Evolutionary conservation across 257 asterid species (phyloP).

Genomic region (Jaltomata sinuosa): DNA sequence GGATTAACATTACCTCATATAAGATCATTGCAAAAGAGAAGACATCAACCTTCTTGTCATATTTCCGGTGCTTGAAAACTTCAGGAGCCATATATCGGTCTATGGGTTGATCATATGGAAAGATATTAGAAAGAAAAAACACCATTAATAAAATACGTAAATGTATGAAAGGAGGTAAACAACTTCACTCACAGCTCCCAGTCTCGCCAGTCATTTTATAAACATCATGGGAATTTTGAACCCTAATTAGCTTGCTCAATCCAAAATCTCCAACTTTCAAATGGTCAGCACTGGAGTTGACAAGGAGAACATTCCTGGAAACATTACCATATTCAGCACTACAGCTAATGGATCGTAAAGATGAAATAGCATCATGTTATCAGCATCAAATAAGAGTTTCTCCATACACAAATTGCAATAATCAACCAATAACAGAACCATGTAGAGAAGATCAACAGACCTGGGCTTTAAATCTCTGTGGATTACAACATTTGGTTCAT

Average conservation of each 20-base stretch:
- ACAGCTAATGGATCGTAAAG: background rate
- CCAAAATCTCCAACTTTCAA: conserved; percentile 98
- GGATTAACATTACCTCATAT: conserved; percentile 55
- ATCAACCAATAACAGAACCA: background rate
- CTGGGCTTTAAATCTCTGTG: conserved; percentile 98
- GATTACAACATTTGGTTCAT: conserved; percentile 88
- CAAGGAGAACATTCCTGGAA: conserved; percentile 91
- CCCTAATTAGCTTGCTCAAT: conserved; percentile 83
- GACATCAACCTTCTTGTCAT: conserved; percentile 96
- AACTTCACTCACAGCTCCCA: conserved; percentile 83
- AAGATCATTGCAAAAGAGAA: conserved; percentile 96
- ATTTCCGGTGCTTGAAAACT: conserved; percentile 91
- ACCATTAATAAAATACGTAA: background rate
- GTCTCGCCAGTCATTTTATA: conserved; percentile 98
- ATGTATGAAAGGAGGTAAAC: background rate
- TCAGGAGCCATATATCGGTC: conserved; percentile 99
- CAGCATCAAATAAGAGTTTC: background rate
- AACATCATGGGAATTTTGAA: conserved; percentile 84
- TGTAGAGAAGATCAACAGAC: conserved; percentile 31
- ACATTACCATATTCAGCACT: conserved; percentile 12
- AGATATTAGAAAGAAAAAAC: background rate
- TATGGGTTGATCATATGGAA: conserved; percentile 11
- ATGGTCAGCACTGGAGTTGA: conserved; percentile 87
- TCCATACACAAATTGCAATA: background rate
- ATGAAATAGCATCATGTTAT: background rate